Base-by-base conservation (phyloP, 768 basidiomycete genomes). In the Boletus barrowsii region DNA sequence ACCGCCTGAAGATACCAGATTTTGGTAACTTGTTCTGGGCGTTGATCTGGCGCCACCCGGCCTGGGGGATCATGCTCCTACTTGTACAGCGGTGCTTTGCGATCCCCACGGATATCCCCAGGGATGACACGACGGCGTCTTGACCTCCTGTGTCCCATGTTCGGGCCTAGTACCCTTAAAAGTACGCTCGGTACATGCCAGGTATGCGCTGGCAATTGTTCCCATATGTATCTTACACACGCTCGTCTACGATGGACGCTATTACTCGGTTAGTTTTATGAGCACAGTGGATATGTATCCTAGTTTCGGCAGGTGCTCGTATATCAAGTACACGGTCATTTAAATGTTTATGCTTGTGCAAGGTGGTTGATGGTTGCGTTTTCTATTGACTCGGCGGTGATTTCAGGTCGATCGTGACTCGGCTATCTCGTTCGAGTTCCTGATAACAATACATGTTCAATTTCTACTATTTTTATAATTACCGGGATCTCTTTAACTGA, bases 1-100 rank as follows among this genome's bases (percentile, higher is more conserved):
- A 10, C 60, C 70, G 7, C 67, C 75, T 0, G 67, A 70, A 22
- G 69, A 71, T 32, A 77, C 70, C 15, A 64, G 75, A 5, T 76
- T 79, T 58, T 78, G 76, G 76, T 79, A 45, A 46, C 42, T 5
- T 10, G 43, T 10, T 40, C 22, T 30, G 24, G 24, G 32, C 45
- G 13, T 22, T 20, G 36, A 26, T 29, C 20, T 47, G 45, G 29
- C 22, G n/a, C 29, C 22, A 9, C 11, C 37, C n/a, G n/a, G 37
- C 37, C 37, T 39, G 49, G 47, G n/a, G 39, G 26, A 35, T 51
- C 29, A 24, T 26, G 42, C 33, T 43, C 41, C 6, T 36, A 30
- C 35, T 44, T 17, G 43, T 40, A 20, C 22, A 3, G 30, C 33
- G 42, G 40, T 32, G 26, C n/a, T 29, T 8, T 45, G 35, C 57